Conservation (phyloP, 2,329 filamentous ascomycete species). For the Aspergillus chevalieri region DNA sequence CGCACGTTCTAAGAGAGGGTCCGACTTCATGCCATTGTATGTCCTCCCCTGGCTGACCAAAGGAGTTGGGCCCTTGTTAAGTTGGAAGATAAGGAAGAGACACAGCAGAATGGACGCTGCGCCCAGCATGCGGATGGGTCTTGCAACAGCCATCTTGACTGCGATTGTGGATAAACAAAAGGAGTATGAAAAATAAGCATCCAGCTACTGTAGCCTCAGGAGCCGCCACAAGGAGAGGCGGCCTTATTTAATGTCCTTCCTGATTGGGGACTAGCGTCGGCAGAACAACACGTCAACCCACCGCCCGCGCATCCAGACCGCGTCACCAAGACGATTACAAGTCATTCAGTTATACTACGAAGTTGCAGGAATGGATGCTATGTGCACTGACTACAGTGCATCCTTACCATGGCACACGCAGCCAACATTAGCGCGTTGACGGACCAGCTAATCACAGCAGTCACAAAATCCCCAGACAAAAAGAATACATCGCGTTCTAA, state of each 20-base stretch:
- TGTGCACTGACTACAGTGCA: not conserved
- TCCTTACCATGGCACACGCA: slow-evolving; percentile 60
- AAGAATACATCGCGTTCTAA: slow-evolving; percentile 32
- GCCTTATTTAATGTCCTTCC: not conserved
- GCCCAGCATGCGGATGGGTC: slow-evolving; percentile 73
- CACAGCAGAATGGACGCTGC: slow-evolving; percentile 66
- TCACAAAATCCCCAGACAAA: slow-evolving; percentile 47
- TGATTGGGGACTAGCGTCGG: slow-evolving; percentile 19
- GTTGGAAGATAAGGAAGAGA: slow-evolving; percentile 71
- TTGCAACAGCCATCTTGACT: slow-evolving; percentile 69
- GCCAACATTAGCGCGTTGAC: slow-evolving; percentile 59
- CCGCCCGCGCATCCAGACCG: not conserved
- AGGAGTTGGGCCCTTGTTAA: slow-evolving; percentile 54
- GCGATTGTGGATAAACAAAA: slow-evolving; percentile 17
- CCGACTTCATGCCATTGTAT: slow-evolving; percentile 60
- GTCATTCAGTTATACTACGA: not conserved
- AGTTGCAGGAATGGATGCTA: not conserved
- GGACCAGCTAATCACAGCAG: slow-evolving; percentile 63
- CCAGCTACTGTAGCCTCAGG: not conserved
- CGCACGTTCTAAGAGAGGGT: slow-evolving; percentile 84
- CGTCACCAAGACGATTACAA: not conserved
- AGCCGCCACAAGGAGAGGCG: not conserved
- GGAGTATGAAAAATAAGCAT: not conserved
- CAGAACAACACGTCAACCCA: slow-evolving; percentile 8
- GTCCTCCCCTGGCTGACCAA: slow-evolving; percentile 33